Base-by-base conservation (phyloP, 1,284 basidiomycete genomes). In the Rhodotorula mucilaginosa region DNA sequence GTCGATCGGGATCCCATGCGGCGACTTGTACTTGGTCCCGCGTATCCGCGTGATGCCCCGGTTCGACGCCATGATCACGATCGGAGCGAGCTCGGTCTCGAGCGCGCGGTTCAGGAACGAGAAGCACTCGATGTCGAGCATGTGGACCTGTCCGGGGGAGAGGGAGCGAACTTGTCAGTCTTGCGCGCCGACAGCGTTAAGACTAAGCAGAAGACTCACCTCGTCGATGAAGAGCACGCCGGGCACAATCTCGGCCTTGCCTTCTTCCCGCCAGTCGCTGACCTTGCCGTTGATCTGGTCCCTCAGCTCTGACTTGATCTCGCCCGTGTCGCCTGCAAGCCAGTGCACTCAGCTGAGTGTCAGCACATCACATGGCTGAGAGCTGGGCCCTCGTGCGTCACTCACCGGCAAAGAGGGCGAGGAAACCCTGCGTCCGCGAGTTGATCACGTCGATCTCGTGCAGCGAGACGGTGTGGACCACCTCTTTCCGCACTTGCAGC, bases 361-460 rank as follows among this genome's bases (percentile, higher is more conserved):
- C 3, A 46, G 0, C 26, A 26, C 26, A 26, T 26, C 26, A 26
- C 26, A 26, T 26, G 26, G 26, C 26, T 26, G 26, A 26, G 26
- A 26, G 26, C 26, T 26, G 26, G 26, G 26, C 26, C 26, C 26
- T 26, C 26, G 26, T 1, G 21, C 29, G 10, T 1, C 18, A 58
- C 84, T 90, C 88, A 60, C 91, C 84, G 57, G 85, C 85, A 73
- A 87, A 86, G n/a, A 87, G 81, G 2, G 87, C 86, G 18, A 87
- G 79, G 82, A 87, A 87, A 18, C 86, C 96, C 84, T 99, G 97
- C 31, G 96, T 98, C 64, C 96, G 87, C 76, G 92, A 95, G 85
- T 99, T 99, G 85, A 99, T 98, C 65, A 98, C 96, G 79, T 99
- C 97, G 78, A 99, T 99, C 83, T 99, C 97, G 82, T 98, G 97